Evolutionary conservation across 495 filamentous ascomycete genomes (phyloP).

Genomic region (Hypoxylon cercidicola): DNA sequence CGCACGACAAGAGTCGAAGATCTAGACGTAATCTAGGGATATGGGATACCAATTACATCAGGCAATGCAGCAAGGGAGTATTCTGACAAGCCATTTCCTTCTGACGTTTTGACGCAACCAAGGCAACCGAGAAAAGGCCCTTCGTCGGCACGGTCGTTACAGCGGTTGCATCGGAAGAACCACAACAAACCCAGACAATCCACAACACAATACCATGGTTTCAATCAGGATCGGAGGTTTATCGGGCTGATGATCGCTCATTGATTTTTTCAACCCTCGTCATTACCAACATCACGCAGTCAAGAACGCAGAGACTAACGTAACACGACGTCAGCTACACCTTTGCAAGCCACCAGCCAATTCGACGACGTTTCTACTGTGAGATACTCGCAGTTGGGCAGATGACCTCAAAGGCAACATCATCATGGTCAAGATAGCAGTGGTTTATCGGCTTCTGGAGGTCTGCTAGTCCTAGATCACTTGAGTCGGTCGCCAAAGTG

Average conservation of each 20-base stretch:
- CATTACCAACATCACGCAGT: background rate
- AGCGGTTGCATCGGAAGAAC: constrained; percentile 12
- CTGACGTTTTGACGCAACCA: background rate
- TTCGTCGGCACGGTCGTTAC: constrained; percentile 18
- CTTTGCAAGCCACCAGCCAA: too few species aligned
- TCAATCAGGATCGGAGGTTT: constrained; percentile 7
- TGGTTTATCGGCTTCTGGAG: too few species aligned
- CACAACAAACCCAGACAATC: constrained; percentile 1
- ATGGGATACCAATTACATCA: constrained; percentile 4
- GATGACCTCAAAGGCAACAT: too few species aligned
- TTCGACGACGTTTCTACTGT: too few species aligned
- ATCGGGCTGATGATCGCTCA: background rate
- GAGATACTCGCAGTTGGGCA: too few species aligned
- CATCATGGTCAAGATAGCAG: too few species aligned
- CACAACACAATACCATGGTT: constrained; percentile 10
- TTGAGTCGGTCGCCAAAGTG: too few species aligned
- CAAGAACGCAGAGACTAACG: background rate
- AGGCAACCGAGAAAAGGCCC: background rate
- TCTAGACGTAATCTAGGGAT: background rate
- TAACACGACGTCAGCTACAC: background rate
- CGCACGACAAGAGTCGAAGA: background rate
- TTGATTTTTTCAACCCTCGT: background rate
- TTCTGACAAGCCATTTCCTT: background rate
- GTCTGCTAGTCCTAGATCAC: too few species aligned
- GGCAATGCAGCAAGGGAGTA: background rate